A percentile compares a stretch with the other conserved stretches of the same genome.
These are phyloP conservation scores for Juncus inflexus DNA, from an alignment of 176 grass and related monocot genomes.

Conservation along the genomic window DNA sequence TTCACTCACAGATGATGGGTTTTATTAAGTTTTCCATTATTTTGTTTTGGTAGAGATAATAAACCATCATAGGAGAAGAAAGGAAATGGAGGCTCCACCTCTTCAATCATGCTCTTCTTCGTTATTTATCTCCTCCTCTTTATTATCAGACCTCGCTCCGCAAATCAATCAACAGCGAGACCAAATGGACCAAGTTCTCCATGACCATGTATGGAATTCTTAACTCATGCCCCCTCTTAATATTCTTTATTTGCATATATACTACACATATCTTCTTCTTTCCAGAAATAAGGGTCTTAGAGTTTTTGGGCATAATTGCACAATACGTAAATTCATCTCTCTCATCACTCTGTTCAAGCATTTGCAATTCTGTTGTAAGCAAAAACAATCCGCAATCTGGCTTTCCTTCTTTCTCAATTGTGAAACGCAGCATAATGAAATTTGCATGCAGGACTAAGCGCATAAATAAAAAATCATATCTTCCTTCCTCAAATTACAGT, in stretches of 20 bases:
- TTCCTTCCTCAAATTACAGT: constrained; percentile 25
- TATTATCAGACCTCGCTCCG: constrained; percentile 41
- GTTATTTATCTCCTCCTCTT: constrained; percentile 29
- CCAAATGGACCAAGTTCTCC: constrained; percentile 62
- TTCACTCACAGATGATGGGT: not conserved
- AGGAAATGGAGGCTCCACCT: constrained; percentile 23
- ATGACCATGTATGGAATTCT: constrained; percentile 47
- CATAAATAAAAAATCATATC: no score
- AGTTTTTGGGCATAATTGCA: no score
- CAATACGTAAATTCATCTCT: not conserved
- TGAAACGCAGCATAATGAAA: no score
- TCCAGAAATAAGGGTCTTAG: no score
- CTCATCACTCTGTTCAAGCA: not conserved
- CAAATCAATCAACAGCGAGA: constrained; percentile 42
- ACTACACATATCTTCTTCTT: no score
- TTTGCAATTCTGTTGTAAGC: not conserved
- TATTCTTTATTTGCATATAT: no score
- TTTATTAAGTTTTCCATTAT: not conserved
- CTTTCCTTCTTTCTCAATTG: no score
- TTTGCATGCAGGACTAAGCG: no score
- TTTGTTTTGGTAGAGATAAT: constrained; percentile 7
- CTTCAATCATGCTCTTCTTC: constrained; percentile 25
- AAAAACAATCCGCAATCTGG: no score
- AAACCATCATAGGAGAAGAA: constrained; percentile 25
- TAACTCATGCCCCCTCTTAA: not conserved